Conservation (phyloP, 768 basidiomycete genomes). For the Astraeus odoratus region DNA sequence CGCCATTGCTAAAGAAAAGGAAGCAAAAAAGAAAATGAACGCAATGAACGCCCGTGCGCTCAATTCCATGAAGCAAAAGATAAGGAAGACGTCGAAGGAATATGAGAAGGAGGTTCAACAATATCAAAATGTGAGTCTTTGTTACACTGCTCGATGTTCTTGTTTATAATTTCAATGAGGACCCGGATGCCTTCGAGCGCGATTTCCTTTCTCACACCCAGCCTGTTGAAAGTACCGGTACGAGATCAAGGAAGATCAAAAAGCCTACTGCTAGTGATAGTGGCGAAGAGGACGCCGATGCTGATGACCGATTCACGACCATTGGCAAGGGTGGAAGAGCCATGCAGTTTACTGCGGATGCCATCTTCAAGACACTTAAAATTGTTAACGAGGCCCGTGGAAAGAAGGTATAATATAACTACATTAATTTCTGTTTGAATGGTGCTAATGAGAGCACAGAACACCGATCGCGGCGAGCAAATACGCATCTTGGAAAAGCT, state of each 20-base stretch:
- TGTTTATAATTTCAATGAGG: constrained; percentile 37
- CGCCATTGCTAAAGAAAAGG: constrained; percentile 80
- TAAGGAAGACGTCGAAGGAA: constrained; percentile 88
- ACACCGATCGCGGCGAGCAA: constrained; percentile 94
- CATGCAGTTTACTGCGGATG: constrained; percentile 74
- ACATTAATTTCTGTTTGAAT: background rate
- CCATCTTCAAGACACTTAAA: constrained; percentile 89
- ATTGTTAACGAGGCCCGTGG: constrained; percentile 91
- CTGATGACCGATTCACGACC: constrained; percentile 72
- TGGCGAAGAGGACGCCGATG: constrained; percentile 34
- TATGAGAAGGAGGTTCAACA: constrained; percentile 74
- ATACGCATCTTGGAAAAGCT: constrained; percentile 86
- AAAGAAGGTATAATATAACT: constrained; percentile 66
- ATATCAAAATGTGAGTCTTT: constrained; percentile 62
- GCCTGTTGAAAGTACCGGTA: constrained; percentile 35
- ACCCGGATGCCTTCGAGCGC: constrained; percentile 81
- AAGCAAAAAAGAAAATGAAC: constrained; percentile 93
- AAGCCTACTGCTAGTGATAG: constrained; percentile 29
- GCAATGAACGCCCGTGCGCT: constrained; percentile 89
- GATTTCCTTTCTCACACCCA: constrained; percentile 56
- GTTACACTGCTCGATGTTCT: background rate
- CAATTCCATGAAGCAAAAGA: constrained; percentile 96
- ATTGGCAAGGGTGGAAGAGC: constrained; percentile 87
- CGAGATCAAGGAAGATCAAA: constrained; percentile 31
- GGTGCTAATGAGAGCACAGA: constrained; percentile 41